Evolutionary conservation across 768 basidiomycete species (phyloP), one percentile per base, ranked within the genome.

Genomic region (Hypsizygus marmoreus): DNA sequence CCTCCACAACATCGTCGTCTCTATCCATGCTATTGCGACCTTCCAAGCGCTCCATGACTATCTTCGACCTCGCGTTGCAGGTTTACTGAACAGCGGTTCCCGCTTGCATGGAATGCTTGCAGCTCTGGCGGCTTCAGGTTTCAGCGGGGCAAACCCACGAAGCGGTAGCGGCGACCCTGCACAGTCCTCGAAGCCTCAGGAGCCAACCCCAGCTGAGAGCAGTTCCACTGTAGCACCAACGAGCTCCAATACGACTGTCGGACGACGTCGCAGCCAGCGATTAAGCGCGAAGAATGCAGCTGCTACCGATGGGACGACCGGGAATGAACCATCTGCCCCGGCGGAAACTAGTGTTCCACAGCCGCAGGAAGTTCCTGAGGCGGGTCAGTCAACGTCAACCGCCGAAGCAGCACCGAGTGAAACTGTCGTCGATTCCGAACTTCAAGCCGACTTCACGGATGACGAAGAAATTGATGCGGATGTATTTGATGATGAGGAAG

Each of bases 21-120:
- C 95, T 6, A 98, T 98, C 50, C 95, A 98, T 61, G 95, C 95
- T 5, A 97, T 98, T 51, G 95, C 97, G 1, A 97, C 94, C 1
- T 93, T 98, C 79, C 93, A 97, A 63, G 94, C 95, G 1, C 77
- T 98, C 23, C 91, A 97, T 59, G 95, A 97, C 64, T 99, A 97
- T 63, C 80, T 98, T 10, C 86, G 93, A 1, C 95, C 95, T 19
- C 81, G 92, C 3, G 86, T 97, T 24, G 74, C 91, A 5, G 90
- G 91, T 0, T 62, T 88, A 17, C 63, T 86, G 40, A 75, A 77
- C 7, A 71, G 77, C 45, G 74, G 76, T 22, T 82, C 82, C 13
- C 80, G 93, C 11, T 68, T 95, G 20, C 87, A 89, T 8, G 86
- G 86, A 37, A 93, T 95, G 86, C 80, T 97, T 36, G 91, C 94